Evolutionary conservation across 345 rosid species (phyloP), one percentile per base, ranked within the genome.

Genomic region (Tarenaya hassleriana): DNA sequence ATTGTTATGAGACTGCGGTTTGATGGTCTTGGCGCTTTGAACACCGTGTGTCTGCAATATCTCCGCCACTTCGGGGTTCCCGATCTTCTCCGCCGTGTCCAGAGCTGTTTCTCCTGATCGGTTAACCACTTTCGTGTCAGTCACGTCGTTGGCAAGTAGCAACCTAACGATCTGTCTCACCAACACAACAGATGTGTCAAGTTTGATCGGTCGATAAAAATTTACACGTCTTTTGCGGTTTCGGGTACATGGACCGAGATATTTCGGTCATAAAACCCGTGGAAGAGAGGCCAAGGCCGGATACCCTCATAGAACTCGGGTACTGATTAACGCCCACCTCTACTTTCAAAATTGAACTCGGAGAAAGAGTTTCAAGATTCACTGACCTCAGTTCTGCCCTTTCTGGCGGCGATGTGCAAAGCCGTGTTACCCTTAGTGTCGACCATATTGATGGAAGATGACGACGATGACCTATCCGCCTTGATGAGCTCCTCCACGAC

Each of bases 81-180:
- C 88, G 1, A 66, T 74, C 70, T 88, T 82, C 74, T 88, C 96
- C 4, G 94, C 88, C 0, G 96, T 84, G 58, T 84, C 96, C 1
- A 84, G 68, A 3, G 96, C 84, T 0, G 94, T 88, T 63, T 84
- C 96, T 0, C 78, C 75, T 10, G 72, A 67, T 32, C 81, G 66
- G 34, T 88, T 88, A 27, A 88, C 73, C 15, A 53, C 72, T 51
- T 59, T 74, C 4, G 67, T 65, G 47, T 82, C 69, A 0, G 84
- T 78, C 56, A 73, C 74, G 13, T 53, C 54, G 47, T 71, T 69
- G 35, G 66, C 49, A 11, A 88, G 75, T 16, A 88, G 70, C 72
- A 82, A 24, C 71, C 20, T 69, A 38, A 82, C 88, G 49, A 80
- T 84, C 86, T 88, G 80, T 24, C 29, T 24, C 29, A 24, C 5